phyloP scores from a whole-genome alignment of 148 eudicot genomes.

The Rheum nobile region DNA sequence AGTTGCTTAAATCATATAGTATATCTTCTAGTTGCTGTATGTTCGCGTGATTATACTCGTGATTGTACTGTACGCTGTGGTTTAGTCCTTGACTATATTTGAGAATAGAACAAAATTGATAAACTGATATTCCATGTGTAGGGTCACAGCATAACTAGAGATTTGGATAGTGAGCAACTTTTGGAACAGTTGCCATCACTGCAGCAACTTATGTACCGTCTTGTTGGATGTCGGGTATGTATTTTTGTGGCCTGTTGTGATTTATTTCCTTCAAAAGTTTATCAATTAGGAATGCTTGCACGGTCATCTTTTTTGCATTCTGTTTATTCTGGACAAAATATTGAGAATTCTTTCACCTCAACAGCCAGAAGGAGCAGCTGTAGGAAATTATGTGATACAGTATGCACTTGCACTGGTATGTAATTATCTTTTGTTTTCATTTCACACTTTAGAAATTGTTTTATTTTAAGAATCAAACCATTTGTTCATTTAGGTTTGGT shows the following conservation, averaged over 20 bases:
- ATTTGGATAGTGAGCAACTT: constrained; percentile 64
- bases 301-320: not conserved
- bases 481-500: not conserved
- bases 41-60: not conserved
- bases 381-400: constrained; percentile 79
- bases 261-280: not conserved
- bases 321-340: not conserved
- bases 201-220: constrained; percentile 80
- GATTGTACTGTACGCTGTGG: not conserved
- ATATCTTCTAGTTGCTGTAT: not conserved
- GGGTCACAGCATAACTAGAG: constrained; percentile 88
- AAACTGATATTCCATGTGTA: constrained; percentile 9
- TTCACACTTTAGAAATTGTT: constrained; percentile 29
- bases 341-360: not conserved
- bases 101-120: not conserved
- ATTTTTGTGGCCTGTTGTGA: not conserved
- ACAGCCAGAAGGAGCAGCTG: constrained; percentile 99
- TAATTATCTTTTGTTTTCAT: constrained; percentile 9
- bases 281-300: not conserved
- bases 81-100: not conserved
- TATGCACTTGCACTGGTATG: constrained; percentile 96
- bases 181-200: constrained; percentile 88
- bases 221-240: constrained; percentile 86
- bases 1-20: not conserved
- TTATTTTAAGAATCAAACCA: not conserved